Evolutionary conservation across 2,329 filamentous ascomycete genomes (phyloP), one percentile per base, ranked within the genome.

Genomic region (Cordyceps sp.): DNA sequence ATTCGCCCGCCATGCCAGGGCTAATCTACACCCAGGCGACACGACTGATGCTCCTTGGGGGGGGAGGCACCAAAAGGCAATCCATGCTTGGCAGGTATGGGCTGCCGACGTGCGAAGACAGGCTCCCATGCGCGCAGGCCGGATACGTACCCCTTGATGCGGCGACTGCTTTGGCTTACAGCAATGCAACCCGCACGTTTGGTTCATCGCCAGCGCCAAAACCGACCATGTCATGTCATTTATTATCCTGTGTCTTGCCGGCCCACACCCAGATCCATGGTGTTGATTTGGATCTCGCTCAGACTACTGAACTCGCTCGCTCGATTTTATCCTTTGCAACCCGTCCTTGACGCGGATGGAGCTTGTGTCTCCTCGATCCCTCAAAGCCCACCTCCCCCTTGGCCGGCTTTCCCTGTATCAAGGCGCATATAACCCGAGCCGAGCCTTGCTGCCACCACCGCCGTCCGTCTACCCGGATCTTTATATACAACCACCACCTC

Each of bases 221-320:
- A 32, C 34, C 31, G 32, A 33, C 37, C 37, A 34, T 40, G 32
- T 34, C 34, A 33, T 33, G 30, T 42, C 35, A 30, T 41, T 44
- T 38, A 42, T 43, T 43, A 38, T 42, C 36, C 42, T 47, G 41
- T 44, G 40, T 44, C 39, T 42, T 40, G 40, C 40, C 36, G 52
- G 42, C 44, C 54, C 54, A 55, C 54, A 44, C 42, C 37, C 31
- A 53, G 47, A 51, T 54, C 52, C 50, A 45, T 52, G 49, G 45
- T 37, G 24, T 29, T 31, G 33, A 31, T 24, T 32, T 32, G 29
- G 26, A 48, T 52, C 49, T 51, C 45, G 48, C 42, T 43, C 42
- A 42, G 39, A 39, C 42, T 44, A 37, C 45, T 47, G 48, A 31
- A 35, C 36, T 37, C 38, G 37, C 48, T 50, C 46, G 48, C 50